Evolutionary conservation across 441 rosid genomes (phyloP).

Genomic region (Croton laevigatus): DNA sequence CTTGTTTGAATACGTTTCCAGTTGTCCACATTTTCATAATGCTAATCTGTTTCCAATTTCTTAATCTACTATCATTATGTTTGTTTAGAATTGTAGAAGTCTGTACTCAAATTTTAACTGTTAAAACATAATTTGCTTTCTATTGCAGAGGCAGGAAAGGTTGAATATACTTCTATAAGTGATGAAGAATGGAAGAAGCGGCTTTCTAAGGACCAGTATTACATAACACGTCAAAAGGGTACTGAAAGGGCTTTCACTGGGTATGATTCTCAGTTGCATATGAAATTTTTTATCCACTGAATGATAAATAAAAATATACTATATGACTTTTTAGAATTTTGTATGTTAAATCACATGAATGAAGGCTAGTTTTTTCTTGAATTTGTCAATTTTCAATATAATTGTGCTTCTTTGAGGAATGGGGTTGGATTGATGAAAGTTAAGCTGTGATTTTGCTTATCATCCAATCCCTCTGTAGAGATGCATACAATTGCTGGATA

Average conservation of each 20-base stretch:
- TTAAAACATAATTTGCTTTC: slow-evolving; percentile 10
- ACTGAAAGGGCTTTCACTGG: slow-evolving; percentile 92
- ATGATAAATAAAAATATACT: not conserved
- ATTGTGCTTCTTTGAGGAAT: not conserved
- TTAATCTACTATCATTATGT: not conserved
- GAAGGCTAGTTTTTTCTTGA: no score
- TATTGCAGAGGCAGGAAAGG: slow-evolving; percentile 35
- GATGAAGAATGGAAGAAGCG: slow-evolving; percentile 73
- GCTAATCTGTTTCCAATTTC: not conserved
- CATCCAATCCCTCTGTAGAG: not conserved
- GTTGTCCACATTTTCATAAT: not conserved
- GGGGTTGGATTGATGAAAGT: not conserved
- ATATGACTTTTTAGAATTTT: not conserved
- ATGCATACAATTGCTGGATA: not conserved
- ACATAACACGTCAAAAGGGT: slow-evolving; percentile 74
- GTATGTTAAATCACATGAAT: not conserved
- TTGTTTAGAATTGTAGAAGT: not conserved
- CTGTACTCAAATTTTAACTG: not conserved
- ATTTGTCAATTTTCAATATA: not conserved
- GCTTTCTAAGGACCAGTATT: slow-evolving; percentile 66
- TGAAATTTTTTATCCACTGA: not conserved
- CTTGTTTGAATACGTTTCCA: not conserved
- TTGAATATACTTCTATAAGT: slow-evolving; percentile 39
- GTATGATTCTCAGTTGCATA: slow-evolving; percentile 32
- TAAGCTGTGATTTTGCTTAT: not conserved